Evolutionary conservation across 2,329 filamentous ascomycete genomes (phyloP).

Genomic region (Trichophyton rubrum): DNA sequence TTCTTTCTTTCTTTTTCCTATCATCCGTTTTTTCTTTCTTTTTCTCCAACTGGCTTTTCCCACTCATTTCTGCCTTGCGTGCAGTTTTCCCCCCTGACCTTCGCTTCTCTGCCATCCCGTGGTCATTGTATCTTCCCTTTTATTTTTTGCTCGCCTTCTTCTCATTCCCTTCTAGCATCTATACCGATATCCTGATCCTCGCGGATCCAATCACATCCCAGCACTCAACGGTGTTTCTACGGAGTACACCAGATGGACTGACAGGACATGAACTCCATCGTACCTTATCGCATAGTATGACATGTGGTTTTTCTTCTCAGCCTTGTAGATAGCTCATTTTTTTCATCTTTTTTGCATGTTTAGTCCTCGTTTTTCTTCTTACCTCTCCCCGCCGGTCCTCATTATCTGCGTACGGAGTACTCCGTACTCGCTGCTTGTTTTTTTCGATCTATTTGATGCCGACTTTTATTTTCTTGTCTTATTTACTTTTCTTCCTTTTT

Average conservation of each 20-base stretch:
- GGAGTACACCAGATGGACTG: background rate
- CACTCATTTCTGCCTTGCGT: background rate
- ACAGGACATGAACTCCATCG: background rate
- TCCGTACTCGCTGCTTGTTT: background rate
- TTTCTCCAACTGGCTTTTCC: background rate
- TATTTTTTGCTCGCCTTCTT: background rate
- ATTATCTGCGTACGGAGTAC: background rate
- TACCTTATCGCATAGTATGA: background rate
- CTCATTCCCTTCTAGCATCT: background rate
- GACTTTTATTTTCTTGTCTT: background rate
- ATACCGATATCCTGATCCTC: background rate
- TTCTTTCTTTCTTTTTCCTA: slow-evolving; percentile 3
- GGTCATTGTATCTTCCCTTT: background rate
- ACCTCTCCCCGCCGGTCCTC: background rate
- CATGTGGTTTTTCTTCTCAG: background rate
- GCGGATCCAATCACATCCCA: background rate
- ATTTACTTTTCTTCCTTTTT: background rate
- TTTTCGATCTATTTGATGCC: background rate
- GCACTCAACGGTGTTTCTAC: background rate
- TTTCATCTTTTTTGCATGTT: background rate
- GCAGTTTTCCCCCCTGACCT: background rate
- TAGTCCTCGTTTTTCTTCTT: background rate
- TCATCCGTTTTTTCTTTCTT: background rate
- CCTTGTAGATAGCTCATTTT: slow-evolving; percentile 8
- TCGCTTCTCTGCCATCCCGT: background rate